Evolutionary conservation across 2,329 filamentous ascomycete species (phyloP).

Genomic region (Xylaria sp.): DNA sequence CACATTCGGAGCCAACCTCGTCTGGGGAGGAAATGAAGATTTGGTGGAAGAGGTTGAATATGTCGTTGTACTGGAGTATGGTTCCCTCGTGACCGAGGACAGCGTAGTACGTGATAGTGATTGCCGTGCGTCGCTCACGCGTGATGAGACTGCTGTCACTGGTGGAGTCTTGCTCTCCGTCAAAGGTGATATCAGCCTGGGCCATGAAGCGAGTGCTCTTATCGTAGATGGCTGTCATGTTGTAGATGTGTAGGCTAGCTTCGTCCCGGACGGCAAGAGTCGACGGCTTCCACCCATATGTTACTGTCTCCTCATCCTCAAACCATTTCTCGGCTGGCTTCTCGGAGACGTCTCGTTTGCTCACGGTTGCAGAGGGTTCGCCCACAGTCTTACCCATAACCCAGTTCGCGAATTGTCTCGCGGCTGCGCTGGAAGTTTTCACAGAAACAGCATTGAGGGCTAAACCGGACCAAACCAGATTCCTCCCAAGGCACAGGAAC

Average conservation of each 20-base stretch:
- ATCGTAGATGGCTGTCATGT: constrained; percentile 7
- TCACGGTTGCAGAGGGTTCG: not conserved
- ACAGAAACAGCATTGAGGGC: not conserved
- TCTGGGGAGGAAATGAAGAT: not conserved
- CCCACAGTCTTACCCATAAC: not conserved
- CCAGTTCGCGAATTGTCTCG: constrained; percentile 6
- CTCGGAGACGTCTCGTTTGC: not conserved
- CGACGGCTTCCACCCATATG: constrained; percentile 1
- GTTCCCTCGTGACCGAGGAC: not conserved
- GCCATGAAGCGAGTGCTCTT: not conserved
- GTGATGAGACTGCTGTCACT: not conserved
- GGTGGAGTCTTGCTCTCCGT: not conserved
- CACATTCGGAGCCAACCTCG: not conserved
- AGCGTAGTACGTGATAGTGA: constrained; percentile 1
- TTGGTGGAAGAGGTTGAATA: not conserved
- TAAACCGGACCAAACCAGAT: not conserved
- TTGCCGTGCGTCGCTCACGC: not conserved
- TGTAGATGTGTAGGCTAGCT: not conserved
- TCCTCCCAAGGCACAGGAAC: constrained; percentile 1
- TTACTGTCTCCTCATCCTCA: constrained; percentile 5
- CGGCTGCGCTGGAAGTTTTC: not conserved
- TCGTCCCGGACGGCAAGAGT: not conserved
- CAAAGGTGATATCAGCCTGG: constrained; percentile 8
- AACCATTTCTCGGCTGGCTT: not conserved
- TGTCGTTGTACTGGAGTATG: not conserved